These are phyloP conservation scores for Mycena epipterygia DNA, from an alignment of 768 basidiomycete species.

Conservation along the genomic window DNA sequence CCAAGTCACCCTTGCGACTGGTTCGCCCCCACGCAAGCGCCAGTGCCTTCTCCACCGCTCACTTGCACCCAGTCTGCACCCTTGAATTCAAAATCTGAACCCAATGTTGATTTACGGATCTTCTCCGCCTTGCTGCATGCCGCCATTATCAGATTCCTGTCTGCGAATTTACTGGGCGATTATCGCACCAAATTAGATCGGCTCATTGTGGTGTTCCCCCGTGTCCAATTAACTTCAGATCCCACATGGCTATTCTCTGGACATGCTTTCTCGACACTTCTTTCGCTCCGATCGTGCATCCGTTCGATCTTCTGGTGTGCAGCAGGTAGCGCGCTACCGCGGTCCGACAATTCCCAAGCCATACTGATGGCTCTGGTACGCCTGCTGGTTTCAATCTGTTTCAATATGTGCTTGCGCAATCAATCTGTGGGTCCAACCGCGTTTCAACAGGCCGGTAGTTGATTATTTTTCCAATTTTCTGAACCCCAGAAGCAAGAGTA, in stretches of 20 bases:
- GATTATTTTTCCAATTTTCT: background rate
- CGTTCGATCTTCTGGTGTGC: conserved; percentile 4
- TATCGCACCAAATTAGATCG: conserved; percentile 9
- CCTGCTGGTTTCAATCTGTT: background rate
- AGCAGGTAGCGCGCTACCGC: conserved; percentile 4
- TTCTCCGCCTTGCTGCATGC: background rate
- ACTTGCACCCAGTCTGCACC: background rate
- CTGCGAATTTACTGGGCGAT: background rate
- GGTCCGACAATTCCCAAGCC: background rate
- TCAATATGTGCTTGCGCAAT: background rate
- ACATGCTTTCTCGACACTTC: conserved; percentile 23
- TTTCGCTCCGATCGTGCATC: conserved; percentile 13
- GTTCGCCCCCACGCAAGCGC: background rate
- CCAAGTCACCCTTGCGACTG: background rate
- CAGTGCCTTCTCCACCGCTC: background rate
- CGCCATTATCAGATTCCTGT: background rate
- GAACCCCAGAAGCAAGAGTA: conserved; percentile 17
- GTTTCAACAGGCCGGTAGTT: background rate
- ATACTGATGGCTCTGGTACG: background rate
- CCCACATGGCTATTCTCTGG: conserved; percentile 11
- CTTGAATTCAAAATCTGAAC: background rate
- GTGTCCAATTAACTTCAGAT: conserved; percentile 19
- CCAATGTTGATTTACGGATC: background rate
- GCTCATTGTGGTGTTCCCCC: conserved; percentile 6
- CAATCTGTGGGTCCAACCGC: conserved; percentile 26